Base-by-base conservation (phyloP, 2,329 filamentous ascomycete species). In the Fusarium sp. region DNA sequence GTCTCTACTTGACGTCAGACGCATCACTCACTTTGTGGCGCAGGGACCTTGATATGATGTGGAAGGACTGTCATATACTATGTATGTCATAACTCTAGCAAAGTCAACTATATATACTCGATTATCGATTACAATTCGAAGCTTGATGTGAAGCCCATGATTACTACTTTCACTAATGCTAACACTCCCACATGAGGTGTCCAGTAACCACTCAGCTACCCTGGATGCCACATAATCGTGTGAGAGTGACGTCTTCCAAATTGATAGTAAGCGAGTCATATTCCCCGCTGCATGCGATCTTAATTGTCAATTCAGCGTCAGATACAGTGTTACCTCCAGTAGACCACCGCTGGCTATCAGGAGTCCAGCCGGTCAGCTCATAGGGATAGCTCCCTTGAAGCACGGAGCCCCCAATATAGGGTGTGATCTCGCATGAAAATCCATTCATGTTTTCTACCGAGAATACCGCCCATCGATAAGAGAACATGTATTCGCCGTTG, bases 371-470 rank as follows among this genome's bases (percentile, higher is more conserved):
- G 1, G 0, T 1, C 7, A 14, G 10, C 0, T 1, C 3, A 9
- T 6, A 2, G 3, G 59, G n/a, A 38, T 50, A 10, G 16, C 10
- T 12, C 11, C 3, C 0, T 8, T 3, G 7, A 2, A 61, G 12
- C 2, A 0, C 3, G 18, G 18, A 1, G 3, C 14, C 6, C 9
- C 43, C 55, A 2, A 62, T 12, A 12, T 22, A 43, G 6, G 59
- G 59, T 12, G 2, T 16, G 8, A 62, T 51, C 1, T 0, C 8
- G 6, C 59, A 62, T 4, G 1, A 4, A 30, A 60, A 0, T 24
- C 29, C 2, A 6, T 3, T 3, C 12, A 30, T 3, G 6, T 5
- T 7, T 1, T 15, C 16, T 4, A 3, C 42, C 0, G 42, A 24
- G 15, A 25, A 14, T 8, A 38, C 22, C 5, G 8, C 15, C 34